A percentile compares a stretch with the other conserved stretches of the same genome.
phyloP scores from a whole-genome alignment of 1,284 basidiomycete species.

The Blastosporella zonata region DNA sequence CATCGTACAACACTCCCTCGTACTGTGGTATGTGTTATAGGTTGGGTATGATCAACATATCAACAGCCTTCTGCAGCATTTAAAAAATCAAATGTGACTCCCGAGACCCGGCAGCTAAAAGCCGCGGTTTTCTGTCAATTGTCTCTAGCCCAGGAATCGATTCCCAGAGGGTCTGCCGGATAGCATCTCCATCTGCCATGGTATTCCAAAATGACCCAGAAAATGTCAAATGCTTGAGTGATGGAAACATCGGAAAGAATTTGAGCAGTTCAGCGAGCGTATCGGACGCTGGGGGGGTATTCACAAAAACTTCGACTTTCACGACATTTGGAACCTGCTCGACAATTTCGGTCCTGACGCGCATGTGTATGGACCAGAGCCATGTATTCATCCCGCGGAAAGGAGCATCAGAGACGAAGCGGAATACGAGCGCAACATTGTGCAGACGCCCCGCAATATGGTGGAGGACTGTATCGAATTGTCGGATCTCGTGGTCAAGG shows the following conservation, averaged over 20 bases:
- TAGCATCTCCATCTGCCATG: too few species aligned
- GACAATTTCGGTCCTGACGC: neutral
- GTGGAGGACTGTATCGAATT: conserved; percentile 7
- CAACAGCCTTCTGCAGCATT: too few species aligned
- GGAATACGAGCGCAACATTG: conserved; percentile 7
- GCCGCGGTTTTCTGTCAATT: too few species aligned
- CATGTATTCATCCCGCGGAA: conserved; percentile 3
- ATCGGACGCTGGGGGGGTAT: neutral
- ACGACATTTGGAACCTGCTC: neutral
- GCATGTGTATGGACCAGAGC: conserved; percentile 2
- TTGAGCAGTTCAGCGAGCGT: neutral
- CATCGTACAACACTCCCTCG: too few species aligned
- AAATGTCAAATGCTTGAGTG: conserved; percentile 5
- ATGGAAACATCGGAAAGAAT: conserved; percentile 8
- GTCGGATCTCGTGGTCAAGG: conserved; percentile 4
- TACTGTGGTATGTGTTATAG: too few species aligned
- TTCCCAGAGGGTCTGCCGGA: too few species aligned
- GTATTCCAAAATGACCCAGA: neutral
- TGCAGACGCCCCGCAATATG: conserved; percentile 7
- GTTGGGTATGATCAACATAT: too few species aligned
- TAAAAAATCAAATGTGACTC: too few species aligned
- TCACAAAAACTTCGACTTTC: conserved; percentile 5
- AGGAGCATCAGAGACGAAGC: conserved; percentile 5
- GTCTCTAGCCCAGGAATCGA: too few species aligned
- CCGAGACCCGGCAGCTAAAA: too few species aligned